These are phyloP conservation scores for Petunia axillaris DNA, from an alignment of 257 asterid species.

Conservation along the genomic window DNA sequence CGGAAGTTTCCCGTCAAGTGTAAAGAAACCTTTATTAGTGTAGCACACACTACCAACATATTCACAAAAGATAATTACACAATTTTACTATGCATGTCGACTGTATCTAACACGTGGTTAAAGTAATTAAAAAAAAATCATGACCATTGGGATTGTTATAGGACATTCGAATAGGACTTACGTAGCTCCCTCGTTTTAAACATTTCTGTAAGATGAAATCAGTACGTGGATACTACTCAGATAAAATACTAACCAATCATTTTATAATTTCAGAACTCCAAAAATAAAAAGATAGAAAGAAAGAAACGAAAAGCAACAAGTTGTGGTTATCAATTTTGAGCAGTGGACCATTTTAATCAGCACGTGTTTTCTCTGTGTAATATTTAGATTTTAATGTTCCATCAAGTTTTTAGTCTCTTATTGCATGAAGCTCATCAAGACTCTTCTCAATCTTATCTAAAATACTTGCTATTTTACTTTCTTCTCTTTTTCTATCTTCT, in stretches of 20 bases:
- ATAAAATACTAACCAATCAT: neutral
- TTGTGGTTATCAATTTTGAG: neutral
- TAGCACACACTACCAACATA: neutral
- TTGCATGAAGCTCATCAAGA: neutral
- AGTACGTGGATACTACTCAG: too few relatives aligned
- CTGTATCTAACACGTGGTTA: neutral
- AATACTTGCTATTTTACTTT: neutral
- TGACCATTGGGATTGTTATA: neutral
- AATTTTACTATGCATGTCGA: neutral
- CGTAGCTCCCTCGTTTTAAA: slow-evolving; percentile 15
- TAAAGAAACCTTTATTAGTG: too few relatives aligned
- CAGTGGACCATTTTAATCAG: slow-evolving; percentile 1
- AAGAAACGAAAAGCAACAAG: neutral
- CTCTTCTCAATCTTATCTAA: slow-evolving; percentile 18
- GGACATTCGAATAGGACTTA: neutral
- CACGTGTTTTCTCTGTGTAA: slow-evolving; percentile 6
- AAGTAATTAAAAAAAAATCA: neutral
- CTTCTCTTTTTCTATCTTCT: neutral
- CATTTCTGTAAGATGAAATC: neutral
- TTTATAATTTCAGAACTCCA: neutral
- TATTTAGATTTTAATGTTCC: neutral
- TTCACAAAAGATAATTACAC: neutral
- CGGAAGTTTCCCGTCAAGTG: too few relatives aligned
- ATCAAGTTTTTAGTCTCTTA: neutral
- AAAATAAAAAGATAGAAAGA: neutral